Percentiles rank a stretch among this genome's conserved stretches.
phyloP scores from a whole-genome alignment of 805 yeast genomes.

The Brettanomyces naardenensis region DNA sequence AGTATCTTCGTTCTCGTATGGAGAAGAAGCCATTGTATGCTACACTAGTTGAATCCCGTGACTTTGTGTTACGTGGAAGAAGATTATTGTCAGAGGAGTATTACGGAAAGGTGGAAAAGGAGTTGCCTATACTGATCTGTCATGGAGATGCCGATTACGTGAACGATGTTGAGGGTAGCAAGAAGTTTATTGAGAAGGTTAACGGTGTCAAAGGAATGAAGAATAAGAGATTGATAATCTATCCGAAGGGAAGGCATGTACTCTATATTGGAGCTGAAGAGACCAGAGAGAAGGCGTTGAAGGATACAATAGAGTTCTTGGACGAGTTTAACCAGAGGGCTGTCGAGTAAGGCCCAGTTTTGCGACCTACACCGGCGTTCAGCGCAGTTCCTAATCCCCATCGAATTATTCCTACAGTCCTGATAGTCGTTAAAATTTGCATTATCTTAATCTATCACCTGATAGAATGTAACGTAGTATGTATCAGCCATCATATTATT shows the following conservation, averaged over 20 bases:
- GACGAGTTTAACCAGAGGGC: not conserved
- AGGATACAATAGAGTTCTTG: conserved; percentile 26
- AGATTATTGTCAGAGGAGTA: conserved; percentile 31
- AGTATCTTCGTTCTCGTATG: conserved; percentile 37
- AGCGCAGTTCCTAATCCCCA: too few species aligned
- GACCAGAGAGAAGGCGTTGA: conserved; percentile 42
- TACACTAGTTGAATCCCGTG: conserved; percentile 48
- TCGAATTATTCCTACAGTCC: too few species aligned
- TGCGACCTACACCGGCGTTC: too few species aligned
- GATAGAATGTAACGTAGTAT: too few species aligned
- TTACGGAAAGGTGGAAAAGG: conserved; percentile 28
- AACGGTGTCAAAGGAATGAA: conserved; percentile 17
- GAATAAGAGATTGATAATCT: conserved; percentile 19
- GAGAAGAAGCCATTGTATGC: conserved; percentile 39
- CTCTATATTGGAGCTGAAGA: conserved; percentile 39
- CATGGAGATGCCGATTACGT: conserved; percentile 63
- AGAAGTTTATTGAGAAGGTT: conserved; percentile 30
- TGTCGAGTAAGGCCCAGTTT: too few species aligned
- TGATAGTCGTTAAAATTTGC: too few species aligned
- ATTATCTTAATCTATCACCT: too few species aligned
- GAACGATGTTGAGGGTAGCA: conserved; percentile 44
- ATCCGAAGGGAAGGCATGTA: conserved; percentile 34
- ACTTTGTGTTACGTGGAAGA: conserved; percentile 58
- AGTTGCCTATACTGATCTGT: conserved; percentile 43
- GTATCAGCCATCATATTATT: too few species aligned